These are phyloP conservation scores for Catenaria anguillulae DNA, from an alignment of 371 early-diverging fungal genomes.

Conservation along the genomic window DNA sequence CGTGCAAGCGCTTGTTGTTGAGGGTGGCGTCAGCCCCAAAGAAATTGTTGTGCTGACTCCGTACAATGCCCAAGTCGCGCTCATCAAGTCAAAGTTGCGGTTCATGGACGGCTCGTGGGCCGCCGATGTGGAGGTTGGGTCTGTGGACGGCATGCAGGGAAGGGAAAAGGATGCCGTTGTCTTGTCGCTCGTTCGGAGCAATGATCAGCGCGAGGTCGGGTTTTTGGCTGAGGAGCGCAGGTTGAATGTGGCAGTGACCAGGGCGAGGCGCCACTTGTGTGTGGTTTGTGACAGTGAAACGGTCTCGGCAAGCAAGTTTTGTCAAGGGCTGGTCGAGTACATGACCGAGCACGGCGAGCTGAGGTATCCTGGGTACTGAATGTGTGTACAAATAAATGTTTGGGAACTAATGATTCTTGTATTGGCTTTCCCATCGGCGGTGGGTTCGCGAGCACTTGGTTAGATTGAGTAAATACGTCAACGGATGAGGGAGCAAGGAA, in stretches of 20 bases:
- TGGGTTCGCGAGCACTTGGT: too few relatives aligned
- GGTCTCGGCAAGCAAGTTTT: slow-evolving; percentile 11
- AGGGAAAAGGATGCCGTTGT: slow-evolving; percentile 86
- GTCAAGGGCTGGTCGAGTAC: slow-evolving; percentile 23
- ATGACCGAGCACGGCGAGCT: slow-evolving; percentile 25
- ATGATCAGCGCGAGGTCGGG: slow-evolving; percentile 64
- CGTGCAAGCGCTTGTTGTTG: slow-evolving; percentile 37
- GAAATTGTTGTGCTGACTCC: slow-evolving; percentile 78
- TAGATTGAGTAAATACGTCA: too few relatives aligned
- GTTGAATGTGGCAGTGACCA: slow-evolving; percentile 86
- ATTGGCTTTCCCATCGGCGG: too few relatives aligned
- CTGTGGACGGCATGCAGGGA: slow-evolving; percentile 95
- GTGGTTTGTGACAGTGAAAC: slow-evolving; percentile 56
- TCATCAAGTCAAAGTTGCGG: slow-evolving; percentile 20
- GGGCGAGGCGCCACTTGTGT: slow-evolving; percentile 75
- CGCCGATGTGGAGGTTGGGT: slow-evolving; percentile 56
- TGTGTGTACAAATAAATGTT: too few relatives aligned
- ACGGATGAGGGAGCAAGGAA: too few relatives aligned
- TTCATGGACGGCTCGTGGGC: slow-evolving; percentile 22
- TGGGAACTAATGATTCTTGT: too few relatives aligned
- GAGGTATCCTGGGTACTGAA: slow-evolving; percentile 14
- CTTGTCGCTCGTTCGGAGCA: slow-evolving; percentile 72
- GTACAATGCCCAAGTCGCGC: slow-evolving; percentile 62
- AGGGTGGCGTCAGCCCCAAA: slow-evolving; percentile 36
- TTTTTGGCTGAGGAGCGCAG: slow-evolving; percentile 75